Conservation (phyloP, 2,329 filamentous ascomycete species). For the Cladosporium sp. region DNA sequence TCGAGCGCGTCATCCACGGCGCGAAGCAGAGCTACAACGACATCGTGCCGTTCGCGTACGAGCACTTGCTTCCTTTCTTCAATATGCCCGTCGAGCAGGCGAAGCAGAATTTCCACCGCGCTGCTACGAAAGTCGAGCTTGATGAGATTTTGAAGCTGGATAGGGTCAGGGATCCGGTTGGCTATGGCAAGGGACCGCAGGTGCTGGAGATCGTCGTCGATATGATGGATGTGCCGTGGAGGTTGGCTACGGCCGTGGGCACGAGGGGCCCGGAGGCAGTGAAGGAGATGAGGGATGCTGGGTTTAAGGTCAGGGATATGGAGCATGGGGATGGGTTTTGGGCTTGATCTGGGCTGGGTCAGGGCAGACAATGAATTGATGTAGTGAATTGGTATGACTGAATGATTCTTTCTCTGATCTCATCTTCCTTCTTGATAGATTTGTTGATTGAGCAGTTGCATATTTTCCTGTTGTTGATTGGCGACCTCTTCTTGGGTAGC, state of each 20-base stretch:
- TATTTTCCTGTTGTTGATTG: too few species aligned
- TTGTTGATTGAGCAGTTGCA: too few species aligned
- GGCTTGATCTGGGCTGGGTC: neutral
- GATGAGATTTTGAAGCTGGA: conserved; percentile 31
- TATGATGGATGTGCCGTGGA: conserved; percentile 37
- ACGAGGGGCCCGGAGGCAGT: conserved; percentile 32
- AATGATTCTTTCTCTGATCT: too few species aligned
- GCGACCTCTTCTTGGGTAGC: too few species aligned
- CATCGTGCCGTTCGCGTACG: conserved; percentile 36
- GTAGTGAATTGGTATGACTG: too few species aligned
- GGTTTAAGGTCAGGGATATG: conserved; percentile 31
- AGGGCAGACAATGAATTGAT: too few species aligned
- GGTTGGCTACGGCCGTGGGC: conserved; percentile 33
- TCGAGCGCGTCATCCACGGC: conserved; percentile 46
- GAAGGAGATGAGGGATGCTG: conserved; percentile 36
- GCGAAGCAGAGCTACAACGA: conserved; percentile 52
- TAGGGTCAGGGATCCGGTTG: conserved; percentile 27
- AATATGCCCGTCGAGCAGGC: conserved; percentile 28
- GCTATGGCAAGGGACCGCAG: conserved; percentile 26
- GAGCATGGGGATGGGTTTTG: conserved; percentile 11
- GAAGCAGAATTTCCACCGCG: conserved; percentile 32
- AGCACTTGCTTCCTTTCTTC: conserved; percentile 39
- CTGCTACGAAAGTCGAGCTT: conserved; percentile 36
- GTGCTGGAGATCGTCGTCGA: conserved; percentile 42
- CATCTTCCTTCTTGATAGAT: too few species aligned